A percentile compares a stretch with the other conserved stretches of the same genome.
Conservation (phyloP, 2,329 filamentous ascomycete genomes). For the Bipolaris bicolor region DNA sequence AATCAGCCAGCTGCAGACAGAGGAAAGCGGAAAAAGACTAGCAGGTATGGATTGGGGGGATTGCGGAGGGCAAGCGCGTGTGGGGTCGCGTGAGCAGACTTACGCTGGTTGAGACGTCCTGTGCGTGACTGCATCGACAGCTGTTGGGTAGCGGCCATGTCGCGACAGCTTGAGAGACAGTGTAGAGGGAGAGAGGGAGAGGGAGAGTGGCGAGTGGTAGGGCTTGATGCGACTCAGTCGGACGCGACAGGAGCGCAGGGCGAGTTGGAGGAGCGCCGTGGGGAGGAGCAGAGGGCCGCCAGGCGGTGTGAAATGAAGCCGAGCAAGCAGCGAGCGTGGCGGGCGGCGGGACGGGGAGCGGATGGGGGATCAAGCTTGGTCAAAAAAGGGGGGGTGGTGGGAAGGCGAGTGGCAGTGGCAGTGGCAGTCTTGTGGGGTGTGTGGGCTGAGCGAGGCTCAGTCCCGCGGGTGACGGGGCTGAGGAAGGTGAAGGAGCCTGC, state of each 20-base stretch:
- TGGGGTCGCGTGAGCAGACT: conserved; percentile 54
- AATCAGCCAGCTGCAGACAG: conserved; percentile 18
- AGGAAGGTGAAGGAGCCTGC: conserved; percentile 53
- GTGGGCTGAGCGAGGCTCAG: conserved; percentile 49
- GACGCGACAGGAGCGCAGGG: conserved; percentile 11
- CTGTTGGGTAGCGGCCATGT: conserved; percentile 55
- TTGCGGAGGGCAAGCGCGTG: conserved; percentile 7
- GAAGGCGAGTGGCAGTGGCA: conserved; percentile 19
- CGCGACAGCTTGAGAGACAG: conserved; percentile 16
- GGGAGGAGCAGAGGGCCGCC: conserved; percentile 25
- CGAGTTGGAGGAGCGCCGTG: conserved; percentile 19
- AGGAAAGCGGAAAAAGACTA: not conserved
- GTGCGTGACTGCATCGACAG: conserved; percentile 69
- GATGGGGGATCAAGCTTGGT: conserved; percentile 13
- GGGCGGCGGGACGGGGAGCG: not conserved
- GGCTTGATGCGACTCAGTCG: conserved; percentile 22
- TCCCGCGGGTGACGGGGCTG: conserved; percentile 59
- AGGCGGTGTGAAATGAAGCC: conserved; percentile 37
- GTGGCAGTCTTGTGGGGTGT: conserved; percentile 6
- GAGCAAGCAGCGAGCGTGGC: conserved; percentile 31
- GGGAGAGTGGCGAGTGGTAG: conserved; percentile 2
- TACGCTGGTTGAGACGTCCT: conserved; percentile 81
- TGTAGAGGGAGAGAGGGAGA: conserved; percentile 4
- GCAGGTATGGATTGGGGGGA: conserved; percentile 3
- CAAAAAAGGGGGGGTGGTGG: conserved; percentile 2